phyloP scores from a whole-genome alignment of 164 flowering plant genomes.

The Saururus chinensis region DNA sequence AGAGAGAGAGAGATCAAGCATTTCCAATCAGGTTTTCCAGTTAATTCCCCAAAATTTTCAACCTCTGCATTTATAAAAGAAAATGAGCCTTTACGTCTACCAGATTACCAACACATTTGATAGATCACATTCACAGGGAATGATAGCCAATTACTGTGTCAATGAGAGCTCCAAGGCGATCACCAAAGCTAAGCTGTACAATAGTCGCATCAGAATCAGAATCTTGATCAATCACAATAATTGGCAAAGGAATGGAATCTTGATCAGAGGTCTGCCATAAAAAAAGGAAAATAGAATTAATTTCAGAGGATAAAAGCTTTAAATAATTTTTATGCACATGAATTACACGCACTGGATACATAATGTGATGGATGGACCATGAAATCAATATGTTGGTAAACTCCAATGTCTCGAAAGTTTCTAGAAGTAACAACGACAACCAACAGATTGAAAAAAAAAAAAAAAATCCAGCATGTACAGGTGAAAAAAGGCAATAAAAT shows the following conservation, averaged over 20 bases:
- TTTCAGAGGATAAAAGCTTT: not conserved
- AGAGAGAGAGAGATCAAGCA: too few species aligned
- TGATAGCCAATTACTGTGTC: constrained; percentile 52
- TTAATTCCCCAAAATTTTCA: not conserved
- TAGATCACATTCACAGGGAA: not conserved
- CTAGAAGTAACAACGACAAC: not conserved
- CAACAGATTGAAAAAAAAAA: not conserved
- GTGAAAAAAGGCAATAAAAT: too few species aligned
- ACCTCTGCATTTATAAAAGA: not conserved
- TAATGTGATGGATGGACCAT: not conserved
- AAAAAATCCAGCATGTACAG: not conserved
- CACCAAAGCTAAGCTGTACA: constrained; percentile 92
- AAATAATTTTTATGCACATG: not conserved
- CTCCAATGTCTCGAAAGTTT: too few species aligned
- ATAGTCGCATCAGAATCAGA: constrained; percentile 65
- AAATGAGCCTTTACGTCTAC: not conserved
- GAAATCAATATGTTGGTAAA: not conserved
- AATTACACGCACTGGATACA: not conserved
- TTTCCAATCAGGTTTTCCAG: not conserved
- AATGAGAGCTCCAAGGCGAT: constrained; percentile 91
- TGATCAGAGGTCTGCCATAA: constrained; percentile 34
- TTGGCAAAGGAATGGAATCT: constrained; percentile 70
- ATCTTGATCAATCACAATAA: constrained; percentile 83
- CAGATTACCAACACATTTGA: not conserved
- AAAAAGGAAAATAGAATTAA: constrained; percentile 2